Base-by-base conservation (phyloP, 2,329 filamentous ascomycete genomes). In the Didymella lethalis region DNA sequence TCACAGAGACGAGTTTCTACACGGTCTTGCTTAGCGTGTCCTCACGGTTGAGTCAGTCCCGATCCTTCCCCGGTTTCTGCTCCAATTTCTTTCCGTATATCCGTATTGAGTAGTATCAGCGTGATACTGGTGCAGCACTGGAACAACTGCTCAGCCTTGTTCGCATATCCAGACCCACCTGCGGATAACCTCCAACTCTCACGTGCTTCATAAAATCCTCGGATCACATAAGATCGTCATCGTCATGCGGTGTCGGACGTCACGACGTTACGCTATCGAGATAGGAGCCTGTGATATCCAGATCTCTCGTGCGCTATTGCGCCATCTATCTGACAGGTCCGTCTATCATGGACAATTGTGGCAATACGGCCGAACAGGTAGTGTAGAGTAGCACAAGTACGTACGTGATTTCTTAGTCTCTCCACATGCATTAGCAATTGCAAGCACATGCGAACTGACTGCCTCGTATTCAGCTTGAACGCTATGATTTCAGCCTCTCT, bases 31-130 rank as follows among this genome's bases (percentile, higher is more conserved):
- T 31, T 43, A 28, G 46, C 31, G 11, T 20, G 14, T 43, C 5
- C 11, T 11, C 18, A 23, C 8, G 40, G 7, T 23, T 4, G 51
- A 43, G 28, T 55, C 41, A 48, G 36, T 59, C 25, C 41, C 47
- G 34, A 40, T 31, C 44, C 48, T 60, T 60, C 48, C 53, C 52
- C 57, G 45, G 52, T 48, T 52, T 56, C 43, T 40, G 34, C 41
- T 47, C 28, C 51, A 54, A 7, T 25, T n/a, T 36, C 23, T 31
- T 34, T 16, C 32, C 47, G 18, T 4, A 12, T 34, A 28, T 46
- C 44, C 31, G 48, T 12, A 16, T 25, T 45, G 38, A 45, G 32
- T 20, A 16, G 53, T 56, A 49, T 60, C 52, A 56, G 52, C 26
- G 7, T 49, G 18, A 23, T 41, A 40, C 36, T 56, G 53, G 52